A percentile compares a stretch with the other conserved stretches of the same genome.
phyloP scores from a whole-genome alignment of 345 rosid genomes.

The Moricandia moricandioides region DNA sequence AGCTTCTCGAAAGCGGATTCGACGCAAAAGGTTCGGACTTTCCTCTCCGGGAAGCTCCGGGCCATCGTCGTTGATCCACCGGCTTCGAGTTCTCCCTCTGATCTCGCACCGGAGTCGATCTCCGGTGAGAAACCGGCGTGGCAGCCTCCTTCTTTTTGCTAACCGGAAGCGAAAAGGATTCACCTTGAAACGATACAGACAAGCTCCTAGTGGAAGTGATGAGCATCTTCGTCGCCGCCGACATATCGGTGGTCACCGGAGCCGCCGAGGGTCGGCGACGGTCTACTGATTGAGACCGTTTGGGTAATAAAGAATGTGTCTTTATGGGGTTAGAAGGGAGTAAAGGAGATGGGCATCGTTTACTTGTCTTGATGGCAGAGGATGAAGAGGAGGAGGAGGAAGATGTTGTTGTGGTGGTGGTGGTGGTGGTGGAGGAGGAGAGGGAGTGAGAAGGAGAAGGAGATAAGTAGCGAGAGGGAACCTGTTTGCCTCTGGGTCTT shows the following conservation, averaged over 20 bases:
- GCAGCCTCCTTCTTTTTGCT: not conserved
- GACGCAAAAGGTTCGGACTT: not conserved
- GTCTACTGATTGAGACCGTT: not conserved
- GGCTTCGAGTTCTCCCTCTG: not conserved
- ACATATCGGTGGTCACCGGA: not conserved
- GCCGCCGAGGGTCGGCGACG: not conserved
- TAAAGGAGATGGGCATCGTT: not conserved
- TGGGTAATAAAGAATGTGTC: not conserved
- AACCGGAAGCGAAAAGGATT: not conserved
- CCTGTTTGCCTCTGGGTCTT: not conserved
- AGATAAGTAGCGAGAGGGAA: not conserved
- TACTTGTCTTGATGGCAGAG: not conserved
- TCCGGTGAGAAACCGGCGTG: not conserved
- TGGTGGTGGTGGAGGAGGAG: slow-evolving; percentile 28
- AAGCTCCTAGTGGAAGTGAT: not conserved
- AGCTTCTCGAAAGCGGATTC: not conserved
- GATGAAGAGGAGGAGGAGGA: not conserved
- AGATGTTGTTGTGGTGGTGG: not conserved
- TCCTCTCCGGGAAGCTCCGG: not conserved
- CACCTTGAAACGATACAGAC: not conserved
- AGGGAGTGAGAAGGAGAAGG: not conserved
- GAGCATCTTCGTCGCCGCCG: not conserved
- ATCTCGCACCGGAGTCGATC: not conserved
- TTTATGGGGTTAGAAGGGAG: not conserved
- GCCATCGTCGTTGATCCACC: not conserved